phyloP scores from a whole-genome alignment of 1,139 yeast species.

The Oligophagozyma castellii region DNA sequence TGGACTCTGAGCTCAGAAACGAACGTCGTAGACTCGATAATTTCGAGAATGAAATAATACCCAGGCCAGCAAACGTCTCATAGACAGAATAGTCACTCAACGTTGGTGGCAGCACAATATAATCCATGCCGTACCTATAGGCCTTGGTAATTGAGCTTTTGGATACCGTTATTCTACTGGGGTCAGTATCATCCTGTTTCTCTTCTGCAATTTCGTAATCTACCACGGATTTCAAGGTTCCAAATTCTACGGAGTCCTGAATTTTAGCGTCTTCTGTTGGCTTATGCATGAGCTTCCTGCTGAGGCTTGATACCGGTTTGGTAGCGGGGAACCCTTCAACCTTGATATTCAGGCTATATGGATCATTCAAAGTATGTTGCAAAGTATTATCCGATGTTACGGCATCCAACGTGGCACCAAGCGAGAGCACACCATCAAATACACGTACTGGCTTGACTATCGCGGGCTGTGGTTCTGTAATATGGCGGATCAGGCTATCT shows the following conservation, averaged over 20 bases:
- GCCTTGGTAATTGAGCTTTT: constrained; percentile 32
- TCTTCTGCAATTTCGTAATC: constrained; percentile 23
- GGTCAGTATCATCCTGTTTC: constrained; percentile 16
- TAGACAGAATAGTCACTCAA: constrained; percentile 32
- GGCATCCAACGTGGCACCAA: constrained; percentile 26
- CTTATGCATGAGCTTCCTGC: constrained; percentile 24
- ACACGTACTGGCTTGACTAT: constrained; percentile 26
- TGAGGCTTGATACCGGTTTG: constrained; percentile 31
- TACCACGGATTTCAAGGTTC: constrained; percentile 16
- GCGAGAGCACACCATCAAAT: constrained; percentile 28
- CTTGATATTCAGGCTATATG: constrained; percentile 26
- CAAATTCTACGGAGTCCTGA: no score
- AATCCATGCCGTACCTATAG: constrained; percentile 54
- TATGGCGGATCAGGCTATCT: constrained; percentile 11
- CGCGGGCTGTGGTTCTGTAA: constrained; percentile 10
- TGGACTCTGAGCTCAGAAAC: constrained; percentile 45
- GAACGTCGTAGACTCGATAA: constrained; percentile 39
- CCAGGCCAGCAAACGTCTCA: constrained; percentile 37
- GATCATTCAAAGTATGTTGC: constrained; percentile 13
- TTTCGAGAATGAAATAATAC: constrained; percentile 49
- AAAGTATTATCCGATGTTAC: constrained; percentile 9
- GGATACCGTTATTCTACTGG: constrained; percentile 21
- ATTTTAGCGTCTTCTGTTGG: constrained; percentile 14
- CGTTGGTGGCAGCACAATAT: constrained; percentile 35
- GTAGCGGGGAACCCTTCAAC: constrained; percentile 60